Evolutionary conservation across 2,329 filamentous ascomycete genomes (phyloP), one percentile per base, ranked within the genome.

Genomic region (Microcyclosporella mali): DNA sequence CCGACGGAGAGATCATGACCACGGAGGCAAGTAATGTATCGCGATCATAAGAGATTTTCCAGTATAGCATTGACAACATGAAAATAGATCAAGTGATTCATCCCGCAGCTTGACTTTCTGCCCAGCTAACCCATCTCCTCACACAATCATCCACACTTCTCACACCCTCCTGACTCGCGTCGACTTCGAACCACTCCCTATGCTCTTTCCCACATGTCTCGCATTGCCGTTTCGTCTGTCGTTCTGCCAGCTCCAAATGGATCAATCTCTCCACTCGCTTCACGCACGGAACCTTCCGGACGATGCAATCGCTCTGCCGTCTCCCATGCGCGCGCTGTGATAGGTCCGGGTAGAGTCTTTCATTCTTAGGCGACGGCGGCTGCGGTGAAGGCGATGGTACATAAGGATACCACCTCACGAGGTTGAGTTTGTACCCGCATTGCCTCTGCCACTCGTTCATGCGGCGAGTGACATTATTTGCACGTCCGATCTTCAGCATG

Each of bases 401-500:
- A 63, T 97, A 89, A 0, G 92, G 92, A 59, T 98, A 98, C 67
- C 85, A 97, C 6, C 92, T 81, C 38, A 97, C 80, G 41, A 98
- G 76, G 17, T 87, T 88, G 19, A 95, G 73, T 49, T 88, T 81
- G 62, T 95, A 88, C 1, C 87, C 88, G 64, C 92, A 98, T 68
- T 98, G 92, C 18, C 85, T 80, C 40, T 82, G 82, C 92, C 92
- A 97, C 66, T 97, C 85, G 58, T 89, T 88, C 69, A 98, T 77
- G 11, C 92, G 79, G 4, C 89, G 78, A 60, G 94, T 88, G 2
- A 98, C 89, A 58, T 98, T 98, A 53, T 79, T 75, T 7, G 80
- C 76, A 16, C 80, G 72, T 6, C 80, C 81, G 33, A 83, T 83
- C 50, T 84, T 82, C 33, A 83, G 66, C 17, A 79, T 69, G 39